Conservation (phyloP, 2,329 filamentous ascomycete genomes). For the Stagonosporopsis cucurbitacearum region DNA sequence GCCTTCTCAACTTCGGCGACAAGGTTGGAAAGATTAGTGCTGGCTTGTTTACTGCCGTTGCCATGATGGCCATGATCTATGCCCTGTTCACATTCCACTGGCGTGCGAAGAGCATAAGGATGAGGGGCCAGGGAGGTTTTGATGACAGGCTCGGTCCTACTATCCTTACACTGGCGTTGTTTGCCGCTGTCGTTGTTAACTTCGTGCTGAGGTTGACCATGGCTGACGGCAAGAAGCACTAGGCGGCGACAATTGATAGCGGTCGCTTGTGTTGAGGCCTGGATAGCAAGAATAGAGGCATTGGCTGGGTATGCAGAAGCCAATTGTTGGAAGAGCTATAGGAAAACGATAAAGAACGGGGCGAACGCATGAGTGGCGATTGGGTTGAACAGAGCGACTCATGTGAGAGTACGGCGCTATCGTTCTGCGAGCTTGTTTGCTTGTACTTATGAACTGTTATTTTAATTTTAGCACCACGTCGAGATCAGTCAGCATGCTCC, state of each 20-base stretch:
- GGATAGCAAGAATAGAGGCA: neutral
- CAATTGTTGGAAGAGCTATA: neutral
- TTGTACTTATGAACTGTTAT: neutral
- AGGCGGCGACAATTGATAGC: neutral
- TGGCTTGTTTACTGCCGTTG: constrained; percentile 90
- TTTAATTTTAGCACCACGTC: neutral
- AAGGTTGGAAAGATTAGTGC: constrained; percentile 91
- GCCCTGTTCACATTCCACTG: constrained; percentile 96
- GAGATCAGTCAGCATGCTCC: neutral
- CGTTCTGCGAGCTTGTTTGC: constrained; percentile 6
- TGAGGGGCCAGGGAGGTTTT: constrained; percentile 91
- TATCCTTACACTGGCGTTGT: constrained; percentile 81
- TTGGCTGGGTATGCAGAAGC: neutral
- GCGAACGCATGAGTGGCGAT: neutral
- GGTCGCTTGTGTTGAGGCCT: neutral
- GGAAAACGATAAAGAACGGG: neutral
- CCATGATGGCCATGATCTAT: constrained; percentile 95
- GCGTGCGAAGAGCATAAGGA: constrained; percentile 90
- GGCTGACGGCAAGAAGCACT: constrained; percentile 24
- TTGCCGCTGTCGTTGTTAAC: constrained; percentile 93
- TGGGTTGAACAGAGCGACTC: neutral
- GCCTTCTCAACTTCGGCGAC: constrained; percentile 98
- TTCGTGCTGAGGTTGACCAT: constrained; percentile 70
- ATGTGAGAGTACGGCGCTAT: neutral
- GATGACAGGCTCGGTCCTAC: constrained; percentile 96